Base-by-base conservation (phyloP, 345 rosid species). In the Rhodomyrtus tomentosa region DNA sequence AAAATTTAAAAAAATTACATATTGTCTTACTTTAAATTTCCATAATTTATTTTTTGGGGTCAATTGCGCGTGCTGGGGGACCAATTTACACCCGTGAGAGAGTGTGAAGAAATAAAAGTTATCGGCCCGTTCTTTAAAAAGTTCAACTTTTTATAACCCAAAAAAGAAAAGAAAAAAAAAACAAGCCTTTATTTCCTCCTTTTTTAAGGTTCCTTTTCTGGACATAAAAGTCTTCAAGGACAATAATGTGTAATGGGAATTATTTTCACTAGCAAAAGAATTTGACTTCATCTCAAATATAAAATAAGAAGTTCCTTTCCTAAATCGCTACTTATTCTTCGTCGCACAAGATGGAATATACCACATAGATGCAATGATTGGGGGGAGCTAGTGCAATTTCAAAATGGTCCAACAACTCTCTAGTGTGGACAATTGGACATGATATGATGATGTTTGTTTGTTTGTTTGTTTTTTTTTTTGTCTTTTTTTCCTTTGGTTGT, bases 41-140 rank as follows among this genome's bases (percentile, higher is more conserved):
- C 36, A 16, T 62, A 5, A 62, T 29, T 7, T 1, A 62, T 62
- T 18, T n/a, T n/a, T n/a, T n/a, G n/a, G n/a, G n/a, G n/a, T n/a
- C n/a, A n/a, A n/a, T n/a, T n/a, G 29, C 36, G 14, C 0, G 0
- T 27, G 29, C n/a, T 15, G 29, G 27, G 15, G 7, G 72, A 3
- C 8, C 14, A 15, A 58, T 27, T 27, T 58, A 58, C 72, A 13
- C 1, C 9, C 0, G 4, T n/a, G 29, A 5, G 16, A 12, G 36
- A 58, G 36, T 0, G 18, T 27, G 12, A 58, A 29, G 72, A 13
- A 58, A 13, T 27, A 27, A 12, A 56, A 56, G 3, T 58, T 58
- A 6, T 58, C 20, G 6, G 3, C 14, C 6, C 2, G 0, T 27
- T 2, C 27, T 58, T 58, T n/a, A 32, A 58, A 58, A 15, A 3